phyloP scores from a whole-genome alignment of 2,329 filamentous ascomycete species.

The Onygenales sp. region DNA sequence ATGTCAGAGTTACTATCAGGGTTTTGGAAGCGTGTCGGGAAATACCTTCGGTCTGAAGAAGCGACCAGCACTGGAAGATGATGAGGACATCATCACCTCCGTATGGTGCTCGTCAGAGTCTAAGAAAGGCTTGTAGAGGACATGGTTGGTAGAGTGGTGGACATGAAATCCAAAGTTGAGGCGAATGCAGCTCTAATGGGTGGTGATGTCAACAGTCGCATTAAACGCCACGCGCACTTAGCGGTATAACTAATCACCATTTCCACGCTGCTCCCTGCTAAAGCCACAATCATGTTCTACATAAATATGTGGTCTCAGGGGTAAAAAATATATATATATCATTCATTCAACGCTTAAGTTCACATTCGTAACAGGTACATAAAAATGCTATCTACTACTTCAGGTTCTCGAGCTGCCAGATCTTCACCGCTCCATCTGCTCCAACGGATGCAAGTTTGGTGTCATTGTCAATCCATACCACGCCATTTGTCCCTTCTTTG shows the following conservation, averaged over 20 bases:
- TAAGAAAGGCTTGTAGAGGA: background rate
- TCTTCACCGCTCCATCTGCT: conserved; percentile 81
- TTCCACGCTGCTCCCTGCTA: background rate
- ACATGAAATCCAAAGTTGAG: too few relatives aligned
- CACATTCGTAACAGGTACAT: background rate
- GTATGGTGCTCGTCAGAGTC: background rate
- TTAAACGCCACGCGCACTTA: too few relatives aligned
- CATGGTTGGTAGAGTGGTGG: background rate
- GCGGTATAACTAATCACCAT: background rate
- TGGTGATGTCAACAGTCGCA: too few relatives aligned
- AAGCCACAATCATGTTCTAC: background rate
- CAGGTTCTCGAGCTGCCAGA: conserved; percentile 58
- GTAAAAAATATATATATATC: background rate
- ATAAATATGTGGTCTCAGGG: background rate
- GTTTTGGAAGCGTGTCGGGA: background rate
- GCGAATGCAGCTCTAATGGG: too few relatives aligned
- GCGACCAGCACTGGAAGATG: conserved; percentile 2
- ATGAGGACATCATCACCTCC: background rate
- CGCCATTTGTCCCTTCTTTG: conserved; percentile 88
- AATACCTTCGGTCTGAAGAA: conserved; percentile 3
- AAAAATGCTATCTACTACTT: background rate
- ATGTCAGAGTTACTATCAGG: background rate
- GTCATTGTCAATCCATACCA: conserved; percentile 64
- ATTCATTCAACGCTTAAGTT: background rate
- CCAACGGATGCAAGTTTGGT: conserved; percentile 67